Evolutionary conservation across 805 yeast genomes (phyloP), one percentile per base, ranked within the genome.

Genomic region (Myxozyma geophila): DNA sequence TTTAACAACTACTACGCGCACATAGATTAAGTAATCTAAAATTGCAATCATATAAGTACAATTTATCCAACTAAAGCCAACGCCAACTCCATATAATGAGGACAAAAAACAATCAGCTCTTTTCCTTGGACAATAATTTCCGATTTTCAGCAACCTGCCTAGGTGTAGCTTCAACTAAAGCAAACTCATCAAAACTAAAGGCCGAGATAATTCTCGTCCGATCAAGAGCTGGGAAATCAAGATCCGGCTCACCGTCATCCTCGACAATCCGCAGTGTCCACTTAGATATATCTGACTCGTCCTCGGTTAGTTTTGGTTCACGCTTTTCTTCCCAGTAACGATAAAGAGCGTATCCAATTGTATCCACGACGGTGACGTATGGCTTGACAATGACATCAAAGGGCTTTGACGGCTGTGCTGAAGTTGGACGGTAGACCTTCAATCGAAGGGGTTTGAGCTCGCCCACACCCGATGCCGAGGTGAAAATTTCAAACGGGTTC

Each of bases 191-290:
- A 59, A 86, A 87, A 28, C 91, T 89, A 74, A 91, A 90, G 0
- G 93, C 85, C 1, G 85, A 79, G 35, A 95, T 78, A 3, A 78
- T 70, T 58, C 92, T 79, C 0, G 83, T 81, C 67, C 98, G 79
- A 51, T 88, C 93, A 60, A 95, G 78, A 0, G 92, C 85, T 1
- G 98, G 98, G 78, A 95, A 92, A 58, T 91, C 90, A 41, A 84
- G 87, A 69, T 96, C 99, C 59, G 90, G 92, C 44, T 89, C 87
- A 56, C 96, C 97, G 73, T 92, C 98, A 56, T 93, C 98, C 74
- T 95, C 99, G 0, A 89, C 92, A 23, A 93, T 80, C 62, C 89
- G 89, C 40, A 93, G 72, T 59, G 87, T 81, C 95, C 96, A 91
- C 63, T 76, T 75, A 70, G 88, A 87, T 0, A 92, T 89, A 64